Evolutionary conservation across 2,329 filamentous ascomycete genomes (phyloP).

Genomic region (Dothidotthia symphoricarpi): DNA sequence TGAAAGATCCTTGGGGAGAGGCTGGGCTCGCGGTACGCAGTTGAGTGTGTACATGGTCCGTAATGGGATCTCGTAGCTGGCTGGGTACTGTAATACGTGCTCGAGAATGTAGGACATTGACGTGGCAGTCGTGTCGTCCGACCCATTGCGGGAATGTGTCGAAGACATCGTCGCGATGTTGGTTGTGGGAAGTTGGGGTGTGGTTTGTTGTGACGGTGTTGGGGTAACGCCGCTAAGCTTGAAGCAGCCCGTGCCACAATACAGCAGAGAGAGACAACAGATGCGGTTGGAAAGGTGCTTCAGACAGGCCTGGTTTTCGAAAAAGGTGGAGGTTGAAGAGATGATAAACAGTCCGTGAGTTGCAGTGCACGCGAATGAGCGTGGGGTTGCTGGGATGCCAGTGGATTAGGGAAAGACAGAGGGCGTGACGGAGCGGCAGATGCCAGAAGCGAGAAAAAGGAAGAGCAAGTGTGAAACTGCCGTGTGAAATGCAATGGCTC

Average conservation of each 20-base stretch:
- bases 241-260: constrained; percentile 5
- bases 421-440: constrained; percentile 6
- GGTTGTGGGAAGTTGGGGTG: constrained; percentile 7
- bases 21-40: constrained; percentile 53
- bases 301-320: constrained; percentile 3
- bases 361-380: constrained; percentile 8
- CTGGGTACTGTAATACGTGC: constrained; percentile 58
- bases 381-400: constrained; percentile 22
- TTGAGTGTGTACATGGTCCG: constrained; percentile 68
- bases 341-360: constrained; percentile 15
- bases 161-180: constrained; percentile 28
- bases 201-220: constrained; percentile 9
- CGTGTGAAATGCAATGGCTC: constrained; percentile 4
- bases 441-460: constrained; percentile 8
- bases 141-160: constrained; percentile 40
- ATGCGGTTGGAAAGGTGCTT: constrained; percentile 3
- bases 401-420: constrained; percentile 5
- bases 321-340: constrained; percentile 5
- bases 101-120: constrained; percentile 41
- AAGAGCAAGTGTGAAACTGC: constrained; percentile 11
- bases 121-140: constrained; percentile 36
- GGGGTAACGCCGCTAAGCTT: constrained; percentile 9
- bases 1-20: constrained; percentile 31
- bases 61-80: constrained; percentile 64
- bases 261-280: constrained; percentile 2